Evolutionary conservation across 2,329 filamentous ascomycete genomes (phyloP).

Genomic region (Dothiorella sarmentorum): DNA sequence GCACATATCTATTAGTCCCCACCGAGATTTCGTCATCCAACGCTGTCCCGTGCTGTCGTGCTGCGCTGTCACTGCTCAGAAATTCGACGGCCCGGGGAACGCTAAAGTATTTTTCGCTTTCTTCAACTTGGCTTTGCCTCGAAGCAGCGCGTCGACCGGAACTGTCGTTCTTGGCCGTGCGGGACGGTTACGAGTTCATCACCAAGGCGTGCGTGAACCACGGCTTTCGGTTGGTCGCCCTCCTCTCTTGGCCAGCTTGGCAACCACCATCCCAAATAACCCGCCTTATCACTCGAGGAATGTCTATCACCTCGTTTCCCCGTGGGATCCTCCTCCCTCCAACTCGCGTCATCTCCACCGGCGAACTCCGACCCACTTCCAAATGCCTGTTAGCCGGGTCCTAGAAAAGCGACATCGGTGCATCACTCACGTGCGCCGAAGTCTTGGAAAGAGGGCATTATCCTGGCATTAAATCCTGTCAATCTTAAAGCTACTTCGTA

Average conservation of each 20-base stretch:
- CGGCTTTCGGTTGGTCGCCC: background rate
- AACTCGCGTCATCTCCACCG: background rate
- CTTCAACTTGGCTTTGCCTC: too few relatives aligned
- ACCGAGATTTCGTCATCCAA: constrained; percentile 2
- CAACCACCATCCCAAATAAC: background rate
- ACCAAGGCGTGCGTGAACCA: background rate
- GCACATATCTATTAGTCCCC: too few relatives aligned
- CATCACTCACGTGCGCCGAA: too few relatives aligned
- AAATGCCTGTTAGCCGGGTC: background rate
- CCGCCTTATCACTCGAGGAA: background rate
- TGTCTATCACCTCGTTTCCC: background rate
- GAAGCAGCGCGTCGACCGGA: background rate
- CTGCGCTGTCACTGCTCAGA: background rate
- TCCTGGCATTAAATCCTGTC: background rate
- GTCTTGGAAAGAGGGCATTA: background rate
- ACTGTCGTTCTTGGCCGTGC: background rate
- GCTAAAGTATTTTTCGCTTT: too few relatives aligned
- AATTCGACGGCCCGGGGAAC: too few relatives aligned
- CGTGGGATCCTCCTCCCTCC: background rate
- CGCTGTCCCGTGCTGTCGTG: background rate
- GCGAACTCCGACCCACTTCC: background rate
- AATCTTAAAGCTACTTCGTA: background rate
- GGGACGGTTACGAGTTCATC: background rate
- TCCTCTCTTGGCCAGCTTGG: background rate
- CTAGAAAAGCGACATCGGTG: too few relatives aligned